Conservation (phyloP, 805 yeast genomes). For the Candida khao-thaluensis region DNA sequence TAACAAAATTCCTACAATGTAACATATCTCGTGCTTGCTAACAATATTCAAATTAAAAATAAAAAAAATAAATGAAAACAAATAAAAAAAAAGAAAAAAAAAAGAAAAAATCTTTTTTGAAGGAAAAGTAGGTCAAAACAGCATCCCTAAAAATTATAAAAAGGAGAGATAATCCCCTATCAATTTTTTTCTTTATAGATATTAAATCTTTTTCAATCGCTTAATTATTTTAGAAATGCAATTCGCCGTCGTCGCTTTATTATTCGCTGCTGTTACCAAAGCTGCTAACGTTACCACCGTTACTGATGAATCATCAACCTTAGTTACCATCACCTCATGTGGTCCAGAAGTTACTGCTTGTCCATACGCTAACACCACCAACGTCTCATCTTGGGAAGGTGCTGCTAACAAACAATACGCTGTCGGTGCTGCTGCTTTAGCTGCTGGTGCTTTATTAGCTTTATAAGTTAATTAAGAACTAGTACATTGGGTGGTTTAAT, state of each 20-base stretch:
- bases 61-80: slow-evolving; percentile 1
- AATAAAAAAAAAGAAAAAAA: neutral
- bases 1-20: too few relatives aligned
- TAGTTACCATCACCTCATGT: slow-evolving; percentile 50
- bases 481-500: slow-evolving; percentile 7
- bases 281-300: slow-evolving; percentile 24
- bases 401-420: slow-evolving; percentile 36
- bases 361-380: slow-evolving; percentile 35
- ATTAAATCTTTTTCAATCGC: slow-evolving; percentile 30
- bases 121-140: neutral
- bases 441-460: slow-evolving; percentile 57
- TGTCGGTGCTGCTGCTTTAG: slow-evolving; percentile 48
- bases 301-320: slow-evolving; percentile 34
- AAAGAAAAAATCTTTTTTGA: too few relatives aligned
- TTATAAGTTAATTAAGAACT: slow-evolving; percentile 38
- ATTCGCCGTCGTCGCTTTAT: slow-evolving; percentile 25
- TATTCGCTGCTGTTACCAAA: slow-evolving; percentile 17
- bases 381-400: slow-evolving; percentile 39
- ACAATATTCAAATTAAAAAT: neutral
- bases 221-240: slow-evolving; percentile 32
- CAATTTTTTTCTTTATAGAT: slow-evolving; percentile 18
- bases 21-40: slow-evolving; percentile 1
- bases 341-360: slow-evolving; percentile 47
- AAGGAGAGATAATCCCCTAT: neutral
- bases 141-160: slow-evolving; percentile 3